Base-by-base conservation (phyloP, 2,329 filamentous ascomycete genomes). In the Aspergillus niger region DNA sequence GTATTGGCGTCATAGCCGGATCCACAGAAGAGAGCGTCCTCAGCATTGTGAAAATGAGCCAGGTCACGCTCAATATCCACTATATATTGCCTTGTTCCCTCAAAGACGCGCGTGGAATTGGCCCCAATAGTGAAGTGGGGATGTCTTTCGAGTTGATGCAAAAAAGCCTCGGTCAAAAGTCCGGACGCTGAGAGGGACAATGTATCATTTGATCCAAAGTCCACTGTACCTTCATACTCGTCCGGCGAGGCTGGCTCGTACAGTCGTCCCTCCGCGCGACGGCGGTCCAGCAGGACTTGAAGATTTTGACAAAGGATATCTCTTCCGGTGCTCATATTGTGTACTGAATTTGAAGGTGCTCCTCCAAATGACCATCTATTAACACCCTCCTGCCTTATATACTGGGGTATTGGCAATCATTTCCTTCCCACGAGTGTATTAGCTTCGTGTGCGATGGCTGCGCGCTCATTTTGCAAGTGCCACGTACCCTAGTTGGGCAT, bases 1-100 rank as follows among this genome's bases (percentile, higher is more conserved):
- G 80, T 77, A 63, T 87, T 87, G 3, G 84, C 85, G 57, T 86
- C 84, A 52, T 82, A 85, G 0, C 83, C 85, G 0, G 84, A 86
- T 57, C 82, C 81, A 62, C 84, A 81, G 1, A 88, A 73, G 1
- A 87, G 66, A 0, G 78, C 84, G 2, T 77, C 67, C 24, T 80
- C 76, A 0, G 83, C 81, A 4, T 77, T 72, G 65, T 88, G 83
- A 66, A 86, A 86, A 0, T 60, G 63, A 1, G 85, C 82, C 51
- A 88, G 82, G 11, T 76, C 70, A 2, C 66, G 61, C 62, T 88
- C 85, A 1, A 83, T 71, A 26, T 77, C 63, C 49, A 55, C 38
- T 17, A 64, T 39, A 17, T 65, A 66, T 30, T 59, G 52, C 24
- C 39, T 58, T 17, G 49, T 60, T 6, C 64, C 64, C 17, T 62